phyloP scores from a whole-genome alignment of 2,329 filamentous ascomycete genomes.

The Atkinsonella texensis region DNA sequence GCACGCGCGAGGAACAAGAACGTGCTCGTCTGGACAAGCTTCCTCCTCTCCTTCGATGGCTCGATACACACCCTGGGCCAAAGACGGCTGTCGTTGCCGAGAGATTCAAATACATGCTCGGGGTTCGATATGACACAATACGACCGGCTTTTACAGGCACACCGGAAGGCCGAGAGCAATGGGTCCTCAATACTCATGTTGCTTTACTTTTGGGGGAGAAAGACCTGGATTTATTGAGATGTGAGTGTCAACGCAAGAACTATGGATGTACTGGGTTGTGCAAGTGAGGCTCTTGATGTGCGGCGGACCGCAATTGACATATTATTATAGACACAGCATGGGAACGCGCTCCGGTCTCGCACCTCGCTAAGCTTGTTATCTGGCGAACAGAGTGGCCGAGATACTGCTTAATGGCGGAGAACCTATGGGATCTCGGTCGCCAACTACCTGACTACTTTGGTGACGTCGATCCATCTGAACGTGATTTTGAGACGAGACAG shows the following conservation, averaged over 20 bases:
- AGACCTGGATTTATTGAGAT: conserved; percentile 46
- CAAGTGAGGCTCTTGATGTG: no score
- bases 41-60: conserved; percentile 49
- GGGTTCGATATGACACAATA: conserved; percentile 53
- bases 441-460: conserved; percentile 42
- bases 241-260: conserved; percentile 22
- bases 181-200: conserved; percentile 53
- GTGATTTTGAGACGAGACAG: conserved; percentile 32
- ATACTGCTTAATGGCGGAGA: conserved; percentile 40
- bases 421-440: conserved; percentile 39
- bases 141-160: conserved; percentile 39
- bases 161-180: conserved; percentile 48
- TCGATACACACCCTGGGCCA: conserved; percentile 40
- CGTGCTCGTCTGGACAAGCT: conserved; percentile 42
- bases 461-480: conserved; percentile 28
- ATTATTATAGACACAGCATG: conserved; percentile 42
- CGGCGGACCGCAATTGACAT: background rate
- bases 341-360: conserved; percentile 41
- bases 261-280: no score
- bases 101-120: conserved; percentile 44
- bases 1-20: conserved; percentile 42
- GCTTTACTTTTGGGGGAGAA: conserved; percentile 54
- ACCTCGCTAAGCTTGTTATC: conserved; percentile 43
- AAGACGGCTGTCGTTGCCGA: conserved; percentile 37
- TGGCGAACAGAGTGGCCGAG: conserved; percentile 46